Evolutionary conservation across 768 basidiomycete species (phyloP), one percentile per base, ranked within the genome.

Genomic region (Suillus sp.): DNA sequence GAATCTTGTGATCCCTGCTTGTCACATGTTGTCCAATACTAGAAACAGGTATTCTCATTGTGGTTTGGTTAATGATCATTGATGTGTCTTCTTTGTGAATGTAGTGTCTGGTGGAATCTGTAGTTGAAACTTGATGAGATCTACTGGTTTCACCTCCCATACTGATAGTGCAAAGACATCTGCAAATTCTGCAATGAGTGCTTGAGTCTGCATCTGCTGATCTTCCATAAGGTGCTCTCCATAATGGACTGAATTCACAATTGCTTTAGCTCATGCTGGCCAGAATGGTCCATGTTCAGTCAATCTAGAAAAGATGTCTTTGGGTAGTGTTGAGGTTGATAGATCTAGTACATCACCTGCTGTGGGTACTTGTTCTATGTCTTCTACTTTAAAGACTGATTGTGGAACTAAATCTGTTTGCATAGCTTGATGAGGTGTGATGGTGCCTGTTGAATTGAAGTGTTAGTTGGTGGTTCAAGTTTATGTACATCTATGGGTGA

Each of bases 151-250:
- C 4, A 83, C 80, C 61, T 83, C 79, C 34, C 72, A 70, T 11
- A 82, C 66, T 0, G 75, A 73, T 4, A 81, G 66, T 6, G 78
- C 77, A 61, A 80, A 83, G 35, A 74, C 68, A 64, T 82, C 79
- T 0, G 80, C 78, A 58, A 70, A 80, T 54, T 75, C 62, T 0
- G 18, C 48, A 0, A 82, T 38, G 1, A 80, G 54, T 0, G 42
- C 60, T 0, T 48, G 22, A 0, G 80, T 74, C 14, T 64, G 18
- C 2, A 13, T 16, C 3, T 64, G 56, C 57, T 83, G 66, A 1
- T 62, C 67, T 2, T 47, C 34, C 0, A 70, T 67, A 0, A 82
- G 53, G 0, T n/a, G 10, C 4, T 18, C 14, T 0, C 79, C 79
- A 2, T 78, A 68, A 1, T 50, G 59, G 14, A 77, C 61, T 9